phyloP scores from a whole-genome alignment of 192 early-diverging fungal genomes.

The Phycomyces blakesleeanus region DNA sequence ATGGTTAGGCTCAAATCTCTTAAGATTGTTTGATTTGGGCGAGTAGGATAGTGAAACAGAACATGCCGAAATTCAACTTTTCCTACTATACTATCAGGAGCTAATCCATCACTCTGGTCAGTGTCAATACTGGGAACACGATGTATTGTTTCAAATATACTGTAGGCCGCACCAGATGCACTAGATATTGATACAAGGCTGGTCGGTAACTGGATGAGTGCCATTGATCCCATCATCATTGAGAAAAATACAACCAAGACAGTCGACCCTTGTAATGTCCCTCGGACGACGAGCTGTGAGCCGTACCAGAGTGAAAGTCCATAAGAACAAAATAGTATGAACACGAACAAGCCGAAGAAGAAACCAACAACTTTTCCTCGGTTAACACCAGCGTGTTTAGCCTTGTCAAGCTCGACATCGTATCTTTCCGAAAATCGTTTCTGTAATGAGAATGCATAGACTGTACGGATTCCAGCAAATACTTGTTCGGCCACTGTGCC shows the following conservation, averaged over 20 bases:
- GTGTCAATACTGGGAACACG: conserved; percentile 77
- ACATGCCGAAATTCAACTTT: conserved; percentile 75
- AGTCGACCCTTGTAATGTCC: conserved; percentile 37
- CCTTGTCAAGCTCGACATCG: conserved; percentile 55
- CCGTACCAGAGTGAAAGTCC: conserved; percentile 87
- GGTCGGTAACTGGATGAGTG: conserved; percentile 68
- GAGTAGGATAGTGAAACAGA: conserved; percentile 82
- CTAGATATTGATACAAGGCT: conserved; percentile 71
- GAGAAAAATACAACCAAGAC: conserved; percentile 87
- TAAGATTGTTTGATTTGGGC: conserved; percentile 78
- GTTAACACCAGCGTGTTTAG: conserved; percentile 58
- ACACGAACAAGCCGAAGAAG: conserved; percentile 72
- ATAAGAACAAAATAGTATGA: conserved; percentile 72
- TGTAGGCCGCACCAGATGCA: conserved; percentile 77
- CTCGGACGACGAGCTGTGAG: conserved; percentile 47
- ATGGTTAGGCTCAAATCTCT: conserved; percentile 67
- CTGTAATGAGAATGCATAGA: conserved; percentile 80
- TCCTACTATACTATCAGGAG: conserved; percentile 50
- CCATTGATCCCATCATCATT: conserved; percentile 76
- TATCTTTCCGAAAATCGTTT: conserved; percentile 67
- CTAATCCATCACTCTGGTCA: conserved; percentile 37
- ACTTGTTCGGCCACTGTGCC: conserved; percentile 86
- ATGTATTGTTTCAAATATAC: conserved; percentile 81
- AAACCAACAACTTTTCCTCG: conserved; percentile 57
- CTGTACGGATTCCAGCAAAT: conserved; percentile 80